These are phyloP conservation scores for Lepiota brunneoincarnata DNA, from an alignment of 768 basidiomycete genomes.

Conservation along the genomic window DNA sequence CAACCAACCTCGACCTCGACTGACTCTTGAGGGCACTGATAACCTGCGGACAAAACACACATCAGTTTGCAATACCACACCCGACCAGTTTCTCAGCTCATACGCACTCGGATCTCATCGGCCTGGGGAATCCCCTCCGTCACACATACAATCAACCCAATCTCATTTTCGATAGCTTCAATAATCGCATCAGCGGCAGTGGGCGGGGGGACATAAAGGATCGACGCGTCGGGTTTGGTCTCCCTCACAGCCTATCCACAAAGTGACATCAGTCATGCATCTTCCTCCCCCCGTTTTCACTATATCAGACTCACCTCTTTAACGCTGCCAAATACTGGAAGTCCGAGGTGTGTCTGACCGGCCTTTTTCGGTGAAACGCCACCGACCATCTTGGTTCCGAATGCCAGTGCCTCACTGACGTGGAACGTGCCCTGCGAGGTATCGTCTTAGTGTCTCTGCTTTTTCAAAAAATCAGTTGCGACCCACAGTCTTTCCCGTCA, in stretches of 20 bases:
- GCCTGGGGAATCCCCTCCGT: constrained; percentile 98
- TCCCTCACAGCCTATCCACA: constrained; percentile 75
- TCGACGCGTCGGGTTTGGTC: constrained; percentile 86
- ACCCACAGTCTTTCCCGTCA: constrained; percentile 93
- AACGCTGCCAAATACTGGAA: constrained; percentile 92
- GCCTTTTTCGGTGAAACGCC: constrained; percentile 97
- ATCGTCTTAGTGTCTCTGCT: not conserved
- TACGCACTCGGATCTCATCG: constrained; percentile 86
- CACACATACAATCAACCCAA: constrained; percentile 95
- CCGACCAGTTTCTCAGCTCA: not conserved
- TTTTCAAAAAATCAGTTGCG: not conserved
- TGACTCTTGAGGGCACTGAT: constrained; percentile 93
- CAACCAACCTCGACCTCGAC: constrained; percentile 92
- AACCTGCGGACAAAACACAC: constrained; percentile 48
- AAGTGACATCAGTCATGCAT: constrained; percentile 8
- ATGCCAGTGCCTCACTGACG: constrained; percentile 87
- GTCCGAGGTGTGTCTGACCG: constrained; percentile 90
- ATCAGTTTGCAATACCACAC: no score
- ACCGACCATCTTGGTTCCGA: constrained; percentile 97
- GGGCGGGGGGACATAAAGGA: constrained; percentile 98
- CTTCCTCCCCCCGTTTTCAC: not conserved
- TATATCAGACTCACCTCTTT: constrained; percentile 60
- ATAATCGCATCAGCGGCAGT: constrained; percentile 95
- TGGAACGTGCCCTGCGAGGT: constrained; percentile 88
- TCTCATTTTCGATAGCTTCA: constrained; percentile 98